phyloP scores from a whole-genome alignment of 108 stramenopile species.

The Fragilariopsis cylindrus region DNA sequence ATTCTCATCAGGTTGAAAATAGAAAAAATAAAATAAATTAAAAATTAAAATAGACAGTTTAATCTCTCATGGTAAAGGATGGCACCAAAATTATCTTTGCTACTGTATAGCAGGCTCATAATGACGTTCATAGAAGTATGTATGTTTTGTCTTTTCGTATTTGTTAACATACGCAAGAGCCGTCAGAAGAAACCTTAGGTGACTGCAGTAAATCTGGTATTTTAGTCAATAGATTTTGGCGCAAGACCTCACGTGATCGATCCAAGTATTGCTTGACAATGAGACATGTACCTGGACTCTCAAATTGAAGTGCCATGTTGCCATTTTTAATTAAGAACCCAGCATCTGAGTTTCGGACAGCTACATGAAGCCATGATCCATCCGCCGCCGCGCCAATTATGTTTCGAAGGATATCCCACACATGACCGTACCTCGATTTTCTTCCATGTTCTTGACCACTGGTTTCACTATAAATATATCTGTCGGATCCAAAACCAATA shows the following conservation, averaged over 20 bases:
- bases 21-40: too few relatives aligned
- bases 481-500: conserved; percentile 70
- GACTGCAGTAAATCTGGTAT: conserved; percentile 8
- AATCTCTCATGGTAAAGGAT: too few relatives aligned
- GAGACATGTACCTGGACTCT: conserved; percentile 45
- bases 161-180: background rate
- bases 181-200: background rate
- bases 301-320: conserved; percentile 72
- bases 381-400: conserved; percentile 74
- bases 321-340: conserved; percentile 61
- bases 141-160: conserved; percentile 4
- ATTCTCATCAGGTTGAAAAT: too few relatives aligned
- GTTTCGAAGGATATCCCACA: conserved; percentile 51
- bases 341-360: conserved; percentile 49
- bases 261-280: conserved; percentile 70
- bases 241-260: conserved; percentile 40
- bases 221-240: conserved; percentile 37
- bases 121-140: background rate
- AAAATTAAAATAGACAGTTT: too few relatives aligned
- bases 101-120: background rate
- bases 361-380: conserved; percentile 67
- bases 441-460: conserved; percentile 30
- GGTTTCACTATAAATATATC: conserved; percentile 62
- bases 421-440: conserved; percentile 54
- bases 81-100: background rate